Evolutionary conservation across 305 asterid genomes (phyloP), one percentile per base, ranked within the genome.

Genomic region (Ajuga reptans): DNA sequence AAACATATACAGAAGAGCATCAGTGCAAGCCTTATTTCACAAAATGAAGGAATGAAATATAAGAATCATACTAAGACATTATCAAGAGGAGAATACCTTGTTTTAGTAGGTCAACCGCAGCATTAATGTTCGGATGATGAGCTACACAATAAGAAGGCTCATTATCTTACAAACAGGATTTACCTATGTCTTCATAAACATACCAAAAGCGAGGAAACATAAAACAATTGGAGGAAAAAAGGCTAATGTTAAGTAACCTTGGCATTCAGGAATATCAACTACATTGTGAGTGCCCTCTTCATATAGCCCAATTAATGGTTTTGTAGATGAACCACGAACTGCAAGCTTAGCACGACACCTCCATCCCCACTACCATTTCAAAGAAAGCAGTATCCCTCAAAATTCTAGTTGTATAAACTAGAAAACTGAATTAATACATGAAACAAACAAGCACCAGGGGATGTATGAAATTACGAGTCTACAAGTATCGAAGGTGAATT

Each of bases 311-410:
- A 89, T 85, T 64, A 89, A 76, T n/a, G 98, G 96, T 50, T 79
- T 60, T 72, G 50, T 65, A 24, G 86, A 77, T 18, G 89, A 77
- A 45, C 98, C 96, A 5, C 96, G 94, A 72, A 89, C 84, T 2
- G 92, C 96, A 37, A 92, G 92, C 84, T 92, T 92, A 3, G 98
- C 96, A 0, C 98, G 89, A 71, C 98, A 92, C 77, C 96, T 85
- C 98, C 98, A 92, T 57, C 92, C 96, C 94, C 95, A 87, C 98
- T 91, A 79, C 42, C 73, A 72, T 63, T 54, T 64, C 42, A 45
- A 53, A 53, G 17, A 16, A 59, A 21, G 27, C 27, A 21, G 27
- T 21, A 21, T 37, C 37, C 37, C 45, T 43, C 43, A 59, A 33
- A 56, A 36, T 49, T 66, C 64, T 45, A 43, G 65, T 1, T 18